phyloP scores from a whole-genome alignment of 371 early-diverging fungal genomes.

The Mucor lusitanicus region DNA sequence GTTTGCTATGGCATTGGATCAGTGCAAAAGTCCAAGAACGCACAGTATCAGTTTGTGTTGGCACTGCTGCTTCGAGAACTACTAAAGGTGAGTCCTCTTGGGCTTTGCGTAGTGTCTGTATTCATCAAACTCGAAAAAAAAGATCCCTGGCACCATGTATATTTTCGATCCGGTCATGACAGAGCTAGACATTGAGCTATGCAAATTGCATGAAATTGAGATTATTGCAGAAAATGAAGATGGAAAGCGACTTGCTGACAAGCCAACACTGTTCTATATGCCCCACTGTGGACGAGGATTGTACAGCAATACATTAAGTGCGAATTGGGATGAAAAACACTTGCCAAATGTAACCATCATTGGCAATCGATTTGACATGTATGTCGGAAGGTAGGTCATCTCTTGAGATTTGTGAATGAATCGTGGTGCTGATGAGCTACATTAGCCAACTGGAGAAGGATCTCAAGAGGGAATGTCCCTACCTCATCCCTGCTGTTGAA shows the following conservation, averaged over 20 bases:
- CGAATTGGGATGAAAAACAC: slow-evolving; percentile 53
- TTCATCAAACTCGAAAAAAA: not conserved
- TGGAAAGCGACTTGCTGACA: slow-evolving; percentile 22
- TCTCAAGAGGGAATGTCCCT: slow-evolving; percentile 52
- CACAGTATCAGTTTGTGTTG: slow-evolving; percentile 63
- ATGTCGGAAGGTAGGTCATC: slow-evolving; percentile 55
- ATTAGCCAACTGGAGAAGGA: slow-evolving; percentile 54
- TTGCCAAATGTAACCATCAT: slow-evolving; percentile 45
- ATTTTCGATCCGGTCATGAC: slow-evolving; percentile 72
- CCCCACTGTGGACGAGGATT: slow-evolving; percentile 71
- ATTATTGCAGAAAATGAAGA: slow-evolving; percentile 54
- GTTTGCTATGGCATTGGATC: slow-evolving; percentile 72
- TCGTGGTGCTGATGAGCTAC: not conserved
- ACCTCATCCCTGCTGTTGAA: slow-evolving; percentile 53
- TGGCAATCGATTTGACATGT: slow-evolving; percentile 63
- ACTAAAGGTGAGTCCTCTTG: slow-evolving; percentile 40
- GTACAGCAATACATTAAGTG: slow-evolving; percentile 63
- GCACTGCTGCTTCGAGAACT: slow-evolving; percentile 49
- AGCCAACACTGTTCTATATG: slow-evolving; percentile 67
- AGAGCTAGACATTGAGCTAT: slow-evolving; percentile 51
- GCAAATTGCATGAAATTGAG: slow-evolving; percentile 32
- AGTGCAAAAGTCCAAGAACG: slow-evolving; percentile 54
- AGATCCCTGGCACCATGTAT: slow-evolving; percentile 50
- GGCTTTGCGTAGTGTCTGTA: not conserved
- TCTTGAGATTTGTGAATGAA: not conserved